These are phyloP conservation scores for Xylariales sp. DNA, from an alignment of 2,329 filamentous ascomycete genomes.

Conservation along the genomic window DNA sequence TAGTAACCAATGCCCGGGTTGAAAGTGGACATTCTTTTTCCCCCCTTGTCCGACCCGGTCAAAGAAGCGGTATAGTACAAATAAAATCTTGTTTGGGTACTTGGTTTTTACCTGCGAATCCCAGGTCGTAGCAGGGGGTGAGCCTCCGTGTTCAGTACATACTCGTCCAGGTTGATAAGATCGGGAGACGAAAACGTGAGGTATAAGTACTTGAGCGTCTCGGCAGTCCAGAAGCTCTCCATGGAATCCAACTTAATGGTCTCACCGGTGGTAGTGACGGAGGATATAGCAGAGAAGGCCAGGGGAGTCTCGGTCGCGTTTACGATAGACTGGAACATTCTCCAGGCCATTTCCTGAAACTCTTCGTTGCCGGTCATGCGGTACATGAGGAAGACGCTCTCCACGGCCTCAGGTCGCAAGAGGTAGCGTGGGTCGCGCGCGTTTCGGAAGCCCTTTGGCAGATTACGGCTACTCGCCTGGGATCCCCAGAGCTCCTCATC, in stretches of 20 bases:
- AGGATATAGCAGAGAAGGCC: constrained; percentile 43
- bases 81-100: no score
- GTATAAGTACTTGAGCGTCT: constrained; percentile 75
- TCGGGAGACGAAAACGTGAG: constrained; percentile 63
- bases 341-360: constrained; percentile 47
- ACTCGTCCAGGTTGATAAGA: constrained; percentile 64
- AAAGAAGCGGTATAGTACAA: no score
- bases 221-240: constrained; percentile 67
- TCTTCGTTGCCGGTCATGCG: constrained; percentile 43
- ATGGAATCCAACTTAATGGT: constrained; percentile 26
- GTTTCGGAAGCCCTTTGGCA: constrained; percentile 59
- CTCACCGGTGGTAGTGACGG: constrained; percentile 46
- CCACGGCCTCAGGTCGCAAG: constrained; percentile 47
- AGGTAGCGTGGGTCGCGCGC: constrained; percentile 44
- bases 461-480: constrained; percentile 12
- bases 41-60: no score
- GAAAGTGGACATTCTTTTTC: no score
- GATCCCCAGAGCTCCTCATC: constrained; percentile 27
- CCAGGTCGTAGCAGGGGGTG: constrained; percentile 33
- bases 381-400: constrained; percentile 50
- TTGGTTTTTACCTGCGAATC: no score
- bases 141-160: constrained; percentile 54
- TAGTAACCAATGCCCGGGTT: no score
- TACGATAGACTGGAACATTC: constrained; percentile 45
- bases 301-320: constrained; percentile 40